Evolutionary conservation across 192 early-diverging fungal species (phyloP).

Genomic region (Coemansia reversa): DNA sequence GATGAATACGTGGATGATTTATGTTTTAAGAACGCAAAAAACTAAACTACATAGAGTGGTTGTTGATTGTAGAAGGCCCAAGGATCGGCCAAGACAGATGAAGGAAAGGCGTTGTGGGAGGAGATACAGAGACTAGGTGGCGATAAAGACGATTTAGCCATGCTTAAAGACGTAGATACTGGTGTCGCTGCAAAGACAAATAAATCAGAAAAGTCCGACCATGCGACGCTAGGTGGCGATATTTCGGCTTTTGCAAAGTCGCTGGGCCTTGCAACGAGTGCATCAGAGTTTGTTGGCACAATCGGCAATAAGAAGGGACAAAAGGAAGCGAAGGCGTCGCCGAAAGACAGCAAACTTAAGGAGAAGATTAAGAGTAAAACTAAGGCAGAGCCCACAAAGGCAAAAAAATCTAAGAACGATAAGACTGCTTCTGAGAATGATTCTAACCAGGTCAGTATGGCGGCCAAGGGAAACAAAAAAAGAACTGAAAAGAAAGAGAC

Average conservation of each 20-base stretch:
- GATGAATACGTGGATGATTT: background rate
- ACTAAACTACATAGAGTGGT: background rate
- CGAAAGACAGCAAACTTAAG: slow-evolving; percentile 6
- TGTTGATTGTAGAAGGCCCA: background rate
- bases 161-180: slow-evolving; percentile 59
- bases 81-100: background rate
- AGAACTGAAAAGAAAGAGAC: background rate
- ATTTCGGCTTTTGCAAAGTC: slow-evolving; percentile 47
- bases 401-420: background rate
- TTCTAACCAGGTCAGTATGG: background rate
- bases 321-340: background rate
- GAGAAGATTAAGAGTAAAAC: slow-evolving; percentile 5
- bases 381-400: slow-evolving; percentile 7
- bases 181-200: slow-evolving; percentile 24
- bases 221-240: slow-evolving; percentile 25
- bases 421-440: slow-evolving; percentile 20
- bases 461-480: background rate
- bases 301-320: slow-evolving; percentile 23
- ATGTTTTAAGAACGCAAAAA: background rate
- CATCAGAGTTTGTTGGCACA: slow-evolving; percentile 32
- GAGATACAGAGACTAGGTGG: slow-evolving; percentile 72
- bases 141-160: slow-evolving; percentile 56
- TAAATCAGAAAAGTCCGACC: slow-evolving; percentile 20
- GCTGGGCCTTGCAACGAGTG: slow-evolving; percentile 30
- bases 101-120: slow-evolving; percentile 42